phyloP scores from a whole-genome alignment of 805 yeast genomes.

The Wickerhamiella spandovensis region DNA sequence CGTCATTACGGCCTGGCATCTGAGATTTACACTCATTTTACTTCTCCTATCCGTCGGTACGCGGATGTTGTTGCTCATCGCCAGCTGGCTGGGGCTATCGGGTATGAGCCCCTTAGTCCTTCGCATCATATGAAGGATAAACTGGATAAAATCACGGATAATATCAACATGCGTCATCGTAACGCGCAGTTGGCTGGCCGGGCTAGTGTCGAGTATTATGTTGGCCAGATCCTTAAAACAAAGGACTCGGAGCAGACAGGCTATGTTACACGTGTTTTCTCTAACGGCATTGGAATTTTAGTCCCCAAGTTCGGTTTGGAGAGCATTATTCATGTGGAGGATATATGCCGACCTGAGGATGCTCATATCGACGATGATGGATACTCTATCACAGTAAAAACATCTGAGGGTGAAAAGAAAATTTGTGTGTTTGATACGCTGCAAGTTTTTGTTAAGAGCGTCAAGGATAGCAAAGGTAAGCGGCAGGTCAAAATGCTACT shows the following conservation, averaged over 20 bases:
- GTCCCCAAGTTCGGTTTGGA: conserved; percentile 96
- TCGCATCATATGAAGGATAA: conserved; percentile 77
- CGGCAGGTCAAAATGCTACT: conserved; percentile 65
- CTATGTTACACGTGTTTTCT: conserved; percentile 79
- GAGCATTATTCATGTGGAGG: conserved; percentile 74
- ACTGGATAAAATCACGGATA: conserved; percentile 78
- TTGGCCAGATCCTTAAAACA: conserved; percentile 91
- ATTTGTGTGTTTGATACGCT: conserved; percentile 76
- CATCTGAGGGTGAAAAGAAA: conserved; percentile 31
- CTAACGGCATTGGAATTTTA: conserved; percentile 86
- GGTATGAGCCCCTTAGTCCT: conserved; percentile 71
- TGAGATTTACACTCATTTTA: conserved; percentile 94
- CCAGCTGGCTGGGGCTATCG: conserved; percentile 96
- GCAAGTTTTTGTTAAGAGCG: conserved; percentile 66
- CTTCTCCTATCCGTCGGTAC: conserved; percentile 94
- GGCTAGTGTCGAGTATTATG: conserved; percentile 94
- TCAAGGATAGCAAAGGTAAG: conserved; percentile 78
- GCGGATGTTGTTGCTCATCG: conserved; percentile 97
- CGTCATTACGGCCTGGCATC: conserved; percentile 95
- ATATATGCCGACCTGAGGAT: conserved; percentile 41
- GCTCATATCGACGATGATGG: conserved; percentile 63
- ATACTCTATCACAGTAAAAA: conserved; percentile 48
- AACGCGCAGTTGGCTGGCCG: conserved; percentile 99
- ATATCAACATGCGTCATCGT: conserved; percentile 87
- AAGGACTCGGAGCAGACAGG: conserved; percentile 75